These are phyloP conservation scores for Mycena rosella DNA, from an alignment of 768 basidiomycete genomes.

Conservation along the genomic window DNA sequence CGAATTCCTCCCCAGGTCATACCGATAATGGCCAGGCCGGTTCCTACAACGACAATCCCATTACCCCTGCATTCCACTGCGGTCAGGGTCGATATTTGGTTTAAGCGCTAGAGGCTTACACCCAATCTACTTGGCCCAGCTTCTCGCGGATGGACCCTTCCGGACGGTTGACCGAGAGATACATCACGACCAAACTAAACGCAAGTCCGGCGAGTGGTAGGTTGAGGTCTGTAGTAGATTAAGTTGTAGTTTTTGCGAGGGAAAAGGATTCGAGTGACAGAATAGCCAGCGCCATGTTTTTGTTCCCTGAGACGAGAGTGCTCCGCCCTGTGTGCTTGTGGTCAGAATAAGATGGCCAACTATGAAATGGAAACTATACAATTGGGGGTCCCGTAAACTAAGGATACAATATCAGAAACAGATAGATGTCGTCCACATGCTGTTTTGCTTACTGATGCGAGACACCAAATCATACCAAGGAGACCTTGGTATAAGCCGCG, in stretches of 20 bases:
- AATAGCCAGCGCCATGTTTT: conserved; percentile 47
- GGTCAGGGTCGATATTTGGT: neutral
- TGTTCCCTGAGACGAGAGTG: conserved; percentile 27
- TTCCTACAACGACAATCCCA: conserved; percentile 45
- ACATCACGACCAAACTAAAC: conserved; percentile 32
- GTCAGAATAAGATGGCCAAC: neutral
- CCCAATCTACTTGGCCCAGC: conserved; percentile 50
- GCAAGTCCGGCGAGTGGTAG: conserved; percentile 45
- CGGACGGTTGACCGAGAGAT: conserved; percentile 43
- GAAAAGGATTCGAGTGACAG: conserved; percentile 32
- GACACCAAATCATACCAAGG: conserved; percentile 43
- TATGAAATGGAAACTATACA: neutral
- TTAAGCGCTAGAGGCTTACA: conserved; percentile 38
- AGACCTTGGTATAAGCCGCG: conserved; percentile 52
- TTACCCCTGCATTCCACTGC: conserved; percentile 50
- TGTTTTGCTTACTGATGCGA: conserved; percentile 41
- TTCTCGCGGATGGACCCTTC: conserved; percentile 43
- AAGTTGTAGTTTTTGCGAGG: neutral
- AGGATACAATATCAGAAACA: neutral
- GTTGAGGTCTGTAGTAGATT: conserved; percentile 46
- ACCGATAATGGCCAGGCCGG: conserved; percentile 47
- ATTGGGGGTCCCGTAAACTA: conserved; percentile 26
- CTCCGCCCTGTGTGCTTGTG: conserved; percentile 24
- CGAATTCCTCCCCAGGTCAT: conserved; percentile 54
- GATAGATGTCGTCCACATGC: too few species aligned